A percentile compares a stretch with the other conserved stretches of the same genome.
These are phyloP conservation scores for Corchorus olitorius DNA, from an alignment of 345 rosid species.

Conservation along the genomic window DNA sequence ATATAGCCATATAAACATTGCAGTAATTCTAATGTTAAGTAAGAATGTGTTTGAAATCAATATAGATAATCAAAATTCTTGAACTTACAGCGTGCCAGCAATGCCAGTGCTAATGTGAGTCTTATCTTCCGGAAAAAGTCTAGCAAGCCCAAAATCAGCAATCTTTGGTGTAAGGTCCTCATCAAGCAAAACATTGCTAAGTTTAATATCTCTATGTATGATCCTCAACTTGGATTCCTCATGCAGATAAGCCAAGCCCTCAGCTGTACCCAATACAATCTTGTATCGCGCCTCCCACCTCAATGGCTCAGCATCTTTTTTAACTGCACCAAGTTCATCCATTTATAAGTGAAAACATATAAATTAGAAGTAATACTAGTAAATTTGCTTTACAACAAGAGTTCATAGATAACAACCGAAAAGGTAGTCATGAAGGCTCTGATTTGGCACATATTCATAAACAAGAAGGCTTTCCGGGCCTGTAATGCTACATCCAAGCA, in stretches of 20 bases:
- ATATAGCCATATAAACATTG: neutral
- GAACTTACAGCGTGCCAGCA: slow-evolving; percentile 83
- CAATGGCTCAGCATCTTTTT: slow-evolving; percentile 42
- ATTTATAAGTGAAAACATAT: neutral
- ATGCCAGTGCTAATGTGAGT: slow-evolving; percentile 76
- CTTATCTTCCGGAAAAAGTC: slow-evolving; percentile 68
- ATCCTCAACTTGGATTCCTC: slow-evolving; percentile 73
- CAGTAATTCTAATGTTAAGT: neutral
- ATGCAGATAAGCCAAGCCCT: slow-evolving; percentile 82
- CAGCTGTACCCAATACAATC: slow-evolving; percentile 73
- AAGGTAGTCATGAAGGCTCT: slow-evolving; percentile 67
- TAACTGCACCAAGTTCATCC: slow-evolving; percentile 42
- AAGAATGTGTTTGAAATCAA: neutral
- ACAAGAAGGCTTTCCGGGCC: slow-evolving; percentile 93
- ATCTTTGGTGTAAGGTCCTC: slow-evolving; percentile 66
- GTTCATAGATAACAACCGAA: slow-evolving; percentile 43
- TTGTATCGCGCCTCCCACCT: slow-evolving; percentile 59
- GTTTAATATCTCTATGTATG: slow-evolving; percentile 89
- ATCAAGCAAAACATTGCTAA: slow-evolving; percentile 74
- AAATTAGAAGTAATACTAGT: neutral
- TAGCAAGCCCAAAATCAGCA: slow-evolving; percentile 93
- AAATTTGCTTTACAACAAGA: neutral
- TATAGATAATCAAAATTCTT: slow-evolving; percentile 4
- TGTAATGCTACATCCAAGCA: slow-evolving; percentile 85
- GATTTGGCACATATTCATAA: slow-evolving; percentile 79